phyloP scores from a whole-genome alignment of 2,329 filamentous ascomycete genomes.

The Fusarium tuaranense region DNA sequence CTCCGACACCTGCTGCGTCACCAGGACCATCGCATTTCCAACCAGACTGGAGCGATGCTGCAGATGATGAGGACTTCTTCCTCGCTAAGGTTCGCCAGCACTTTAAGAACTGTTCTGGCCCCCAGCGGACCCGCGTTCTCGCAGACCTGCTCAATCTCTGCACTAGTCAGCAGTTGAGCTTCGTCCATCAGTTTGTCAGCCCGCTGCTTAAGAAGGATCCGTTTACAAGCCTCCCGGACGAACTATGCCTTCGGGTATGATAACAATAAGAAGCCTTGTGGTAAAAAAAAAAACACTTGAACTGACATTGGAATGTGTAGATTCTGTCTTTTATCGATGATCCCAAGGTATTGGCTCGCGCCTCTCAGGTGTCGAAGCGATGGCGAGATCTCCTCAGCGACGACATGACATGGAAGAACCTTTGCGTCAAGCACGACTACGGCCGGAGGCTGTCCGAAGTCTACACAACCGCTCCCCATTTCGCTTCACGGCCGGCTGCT shows the following conservation, averaged over 20 bases:
- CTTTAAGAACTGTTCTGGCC: conserved; percentile 81
- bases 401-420: conserved; percentile 97
- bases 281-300: too few species aligned
- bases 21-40: conserved; percentile 71
- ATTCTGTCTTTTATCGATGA: conserved; percentile 98
- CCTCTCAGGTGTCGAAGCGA: conserved; percentile 94
- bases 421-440: conserved; percentile 97
- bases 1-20: conserved; percentile 74
- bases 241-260: conserved; percentile 88
- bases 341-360: conserved; percentile 90
- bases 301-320: conserved; percentile 57
- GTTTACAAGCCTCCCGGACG: conserved; percentile 90
- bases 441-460: conserved; percentile 68
- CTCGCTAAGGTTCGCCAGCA: conserved; percentile 82
- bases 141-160: conserved; percentile 93
- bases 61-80: conserved; percentile 85
- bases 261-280: background rate
- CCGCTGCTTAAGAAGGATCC: conserved; percentile 96
- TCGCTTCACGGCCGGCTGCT: conserved; percentile 47
- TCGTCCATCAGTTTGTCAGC: conserved; percentile 95
- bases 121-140: conserved; percentile 83
- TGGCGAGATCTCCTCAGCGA: conserved; percentile 96
- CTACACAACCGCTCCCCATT: conserved; percentile 48
- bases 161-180: conserved; percentile 94
- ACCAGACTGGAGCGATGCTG: conserved; percentile 80